Percentiles rank a stretch among this genome's conserved stretches.
These are phyloP conservation scores for Teratosphaeria epicoccoides DNA, from an alignment of 2,329 filamentous ascomycete genomes.

Conservation along the genomic window DNA sequence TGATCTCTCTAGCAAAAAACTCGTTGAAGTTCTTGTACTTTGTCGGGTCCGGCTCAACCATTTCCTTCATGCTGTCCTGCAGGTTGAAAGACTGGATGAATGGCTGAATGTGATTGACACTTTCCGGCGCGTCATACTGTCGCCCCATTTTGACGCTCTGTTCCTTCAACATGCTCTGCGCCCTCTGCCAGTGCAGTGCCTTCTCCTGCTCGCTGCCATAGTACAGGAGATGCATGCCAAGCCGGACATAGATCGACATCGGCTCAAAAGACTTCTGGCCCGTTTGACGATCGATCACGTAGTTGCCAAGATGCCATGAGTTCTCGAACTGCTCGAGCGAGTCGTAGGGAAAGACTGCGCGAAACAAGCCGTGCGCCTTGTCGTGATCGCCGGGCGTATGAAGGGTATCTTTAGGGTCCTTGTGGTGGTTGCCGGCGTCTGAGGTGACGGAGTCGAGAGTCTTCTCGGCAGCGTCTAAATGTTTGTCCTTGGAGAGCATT, in stretches of 20 bases:
- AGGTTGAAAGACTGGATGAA: conserved; percentile 33
- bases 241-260: conserved; percentile 34
- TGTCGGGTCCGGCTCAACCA: conserved; percentile 28
- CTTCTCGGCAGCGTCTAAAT: conserved; percentile 17
- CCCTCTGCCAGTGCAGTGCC: conserved; percentile 27
- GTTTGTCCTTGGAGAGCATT: conserved; percentile 5
- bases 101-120: conserved; percentile 28
- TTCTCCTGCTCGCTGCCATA: conserved; percentile 32
- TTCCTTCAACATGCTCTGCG: conserved; percentile 24
- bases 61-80: conserved; percentile 22
- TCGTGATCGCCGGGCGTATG: conserved; percentile 16
- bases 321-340: conserved; percentile 26
- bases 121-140: conserved; percentile 30
- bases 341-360: conserved; percentile 15
- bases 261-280: conserved; percentile 32
- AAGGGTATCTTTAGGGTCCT: conserved; percentile 19
- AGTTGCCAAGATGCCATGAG: conserved; percentile 33
- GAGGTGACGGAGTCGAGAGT: conserved; percentile 17
- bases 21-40: conserved; percentile 35
- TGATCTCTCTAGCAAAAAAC: conserved; percentile 33
- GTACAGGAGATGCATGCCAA: conserved; percentile 36
- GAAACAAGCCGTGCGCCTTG: conserved; percentile 13
- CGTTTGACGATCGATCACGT: conserved; percentile 32
- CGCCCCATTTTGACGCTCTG: conserved; percentile 33
- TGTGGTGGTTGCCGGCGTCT: conserved; percentile 11